phyloP scores from a whole-genome alignment of 2,329 filamentous ascomycete species.

The Talaromyces sp. region DNA sequence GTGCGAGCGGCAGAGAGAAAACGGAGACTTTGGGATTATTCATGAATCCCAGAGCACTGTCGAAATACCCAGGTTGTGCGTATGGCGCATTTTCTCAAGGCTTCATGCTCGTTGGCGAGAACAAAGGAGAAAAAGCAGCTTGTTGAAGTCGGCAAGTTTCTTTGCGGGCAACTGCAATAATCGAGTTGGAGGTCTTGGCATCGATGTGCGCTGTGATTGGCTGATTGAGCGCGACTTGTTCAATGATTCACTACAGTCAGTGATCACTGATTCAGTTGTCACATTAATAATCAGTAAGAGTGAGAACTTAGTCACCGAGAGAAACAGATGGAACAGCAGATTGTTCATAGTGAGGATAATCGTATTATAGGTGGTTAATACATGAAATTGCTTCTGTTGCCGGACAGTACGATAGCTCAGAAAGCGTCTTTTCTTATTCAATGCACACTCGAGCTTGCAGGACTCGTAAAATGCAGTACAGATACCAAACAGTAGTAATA shows the following conservation, averaged over 20 bases:
- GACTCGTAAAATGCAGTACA: neutral
- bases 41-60: slow-evolving; percentile 4
- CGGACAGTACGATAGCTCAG: neutral
- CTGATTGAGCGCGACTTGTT: neutral
- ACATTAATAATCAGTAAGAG: neutral
- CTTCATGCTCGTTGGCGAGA: neutral
- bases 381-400: neutral
- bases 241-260: neutral
- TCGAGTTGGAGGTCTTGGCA: neutral
- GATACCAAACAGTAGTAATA: neutral
- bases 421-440: neutral
- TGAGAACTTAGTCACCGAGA: neutral
- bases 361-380: neutral
- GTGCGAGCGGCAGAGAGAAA: slow-evolving; percentile 9
- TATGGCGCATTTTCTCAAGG: neutral
- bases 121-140: neutral
- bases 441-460: neutral
- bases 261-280: too few species aligned
- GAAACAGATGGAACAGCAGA: neutral
- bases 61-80: neutral
- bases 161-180: neutral
- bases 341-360: neutral
- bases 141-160: neutral
- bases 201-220: neutral
- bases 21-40: slow-evolving; percentile 7